phyloP scores from a whole-genome alignment of 2,329 filamentous ascomycete species.

The Aspergillus eucalypticola region DNA sequence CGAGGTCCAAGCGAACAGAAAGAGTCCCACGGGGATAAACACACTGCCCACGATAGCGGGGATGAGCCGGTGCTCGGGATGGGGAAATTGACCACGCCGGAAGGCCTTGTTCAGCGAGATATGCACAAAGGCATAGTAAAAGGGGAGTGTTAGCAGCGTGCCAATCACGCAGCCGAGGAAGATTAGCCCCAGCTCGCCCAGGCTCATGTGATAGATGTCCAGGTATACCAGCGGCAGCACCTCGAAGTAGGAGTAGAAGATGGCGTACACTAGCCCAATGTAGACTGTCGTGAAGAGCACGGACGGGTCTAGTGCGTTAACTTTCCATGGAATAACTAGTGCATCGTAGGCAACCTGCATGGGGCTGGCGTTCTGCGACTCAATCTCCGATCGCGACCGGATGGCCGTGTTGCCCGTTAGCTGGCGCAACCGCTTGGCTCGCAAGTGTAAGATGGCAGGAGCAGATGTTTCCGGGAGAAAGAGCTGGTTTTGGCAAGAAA shows the following conservation, averaged over 20 bases:
- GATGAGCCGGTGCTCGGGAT: not conserved
- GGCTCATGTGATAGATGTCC: not conserved
- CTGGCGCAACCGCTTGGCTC: conserved; percentile 8
- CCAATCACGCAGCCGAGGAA: not conserved
- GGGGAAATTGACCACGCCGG: not conserved
- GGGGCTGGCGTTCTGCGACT: not conserved
- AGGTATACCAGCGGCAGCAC: not conserved
- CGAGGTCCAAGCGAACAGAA: conserved; percentile 52
- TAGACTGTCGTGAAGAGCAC: conserved; percentile 6
- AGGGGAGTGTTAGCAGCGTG: not conserved
- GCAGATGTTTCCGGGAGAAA: conserved; percentile 23
- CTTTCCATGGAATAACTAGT: not conserved
- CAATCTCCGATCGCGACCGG: not conserved
- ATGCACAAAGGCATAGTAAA: not conserved
- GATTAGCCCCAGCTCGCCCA: not conserved
- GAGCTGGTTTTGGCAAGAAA: not conserved
- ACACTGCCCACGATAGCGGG: not conserved
- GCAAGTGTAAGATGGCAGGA: conserved; percentile 14
- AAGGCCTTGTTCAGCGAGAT: not conserved
- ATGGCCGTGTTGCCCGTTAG: not conserved
- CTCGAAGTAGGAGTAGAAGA: conserved; percentile 12
- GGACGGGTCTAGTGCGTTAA: not conserved
- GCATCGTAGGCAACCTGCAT: not conserved
- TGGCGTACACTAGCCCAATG: conserved; percentile 4
- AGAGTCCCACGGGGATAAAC: not conserved